Evolutionary conservation across 2,329 filamentous ascomycete species (phyloP).

Genomic region (Fusarium liriodendri): DNA sequence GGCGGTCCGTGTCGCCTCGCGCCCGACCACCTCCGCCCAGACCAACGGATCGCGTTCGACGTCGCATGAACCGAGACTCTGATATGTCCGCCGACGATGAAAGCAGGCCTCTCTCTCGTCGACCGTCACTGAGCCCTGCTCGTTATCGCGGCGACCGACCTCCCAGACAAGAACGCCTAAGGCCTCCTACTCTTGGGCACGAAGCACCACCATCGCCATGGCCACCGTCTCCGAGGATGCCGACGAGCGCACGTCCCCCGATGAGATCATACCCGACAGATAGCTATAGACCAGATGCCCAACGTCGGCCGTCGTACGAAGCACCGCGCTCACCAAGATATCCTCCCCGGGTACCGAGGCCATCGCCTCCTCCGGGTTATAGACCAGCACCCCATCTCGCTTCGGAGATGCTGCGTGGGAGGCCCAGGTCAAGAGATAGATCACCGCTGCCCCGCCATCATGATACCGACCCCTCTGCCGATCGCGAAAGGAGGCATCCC

Average conservation of each 20-base stretch:
- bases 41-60: constrained; percentile 7
- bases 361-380: constrained; percentile 21
- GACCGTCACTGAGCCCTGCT: constrained; percentile 18
- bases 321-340: constrained; percentile 15
- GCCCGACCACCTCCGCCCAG: constrained; percentile 14
- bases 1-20: constrained; percentile 33
- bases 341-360: background rate
- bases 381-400: constrained; percentile 19
- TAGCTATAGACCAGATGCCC: constrained; percentile 22
- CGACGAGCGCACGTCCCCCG: background rate
- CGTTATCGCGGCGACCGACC: constrained; percentile 12
- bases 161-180: background rate
- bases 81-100: constrained; percentile 41
- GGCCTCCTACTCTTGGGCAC: background rate
- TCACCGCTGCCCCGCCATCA: background rate
- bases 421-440: constrained; percentile 28
- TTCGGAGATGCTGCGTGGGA: constrained; percentile 16
- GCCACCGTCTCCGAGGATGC: constrained; percentile 3
- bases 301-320: constrained; percentile 31
- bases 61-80: constrained; percentile 35
- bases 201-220: constrained; percentile 7
- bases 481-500: background rate
- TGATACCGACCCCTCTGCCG: background rate
- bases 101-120: constrained; percentile 25
- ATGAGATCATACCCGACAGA: constrained; percentile 33